These are phyloP conservation scores for Chloris gayana DNA, from an alignment of 176 grass and related monocot genomes.

Conservation along the genomic window DNA sequence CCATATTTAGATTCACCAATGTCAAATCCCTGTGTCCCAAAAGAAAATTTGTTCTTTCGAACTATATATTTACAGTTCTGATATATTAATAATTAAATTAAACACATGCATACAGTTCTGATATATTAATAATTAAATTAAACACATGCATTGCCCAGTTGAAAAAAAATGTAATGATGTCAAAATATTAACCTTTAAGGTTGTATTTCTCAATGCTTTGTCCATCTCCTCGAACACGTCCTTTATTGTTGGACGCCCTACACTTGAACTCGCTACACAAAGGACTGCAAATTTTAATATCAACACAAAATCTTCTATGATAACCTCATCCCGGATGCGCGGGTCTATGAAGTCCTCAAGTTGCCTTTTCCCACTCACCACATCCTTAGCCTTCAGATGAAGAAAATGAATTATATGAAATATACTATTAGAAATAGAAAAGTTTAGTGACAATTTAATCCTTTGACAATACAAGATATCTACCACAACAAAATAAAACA, in stretches of 20 bases:
- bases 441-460: background rate
- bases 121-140: background rate
- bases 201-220: slow-evolving; percentile 46
- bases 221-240: slow-evolving; percentile 58
- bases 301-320: slow-evolving; percentile 51
- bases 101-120: too few relatives aligned
- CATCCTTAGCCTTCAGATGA: slow-evolving; percentile 59
- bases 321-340: slow-evolving; percentile 47
- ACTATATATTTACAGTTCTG: background rate
- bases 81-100: background rate
- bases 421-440: background rate
- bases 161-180: background rate
- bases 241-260: slow-evolving; percentile 56
- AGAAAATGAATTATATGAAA: background rate
- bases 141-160: background rate
- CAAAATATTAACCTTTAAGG: slow-evolving; percentile 39
- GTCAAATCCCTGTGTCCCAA: background rate
- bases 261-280: slow-evolving; percentile 56
- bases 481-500: background rate
- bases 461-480: background rate
- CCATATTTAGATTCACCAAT: background rate
- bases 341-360: slow-evolving; percentile 58
- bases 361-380: slow-evolving; percentile 45
- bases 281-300: slow-evolving; percentile 55
- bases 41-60: background rate